A percentile compares a stretch with the other conserved stretches of the same genome.
phyloP scores from a whole-genome alignment of 352 stramenopile species.

The Phytophthora kernoviae region DNA sequence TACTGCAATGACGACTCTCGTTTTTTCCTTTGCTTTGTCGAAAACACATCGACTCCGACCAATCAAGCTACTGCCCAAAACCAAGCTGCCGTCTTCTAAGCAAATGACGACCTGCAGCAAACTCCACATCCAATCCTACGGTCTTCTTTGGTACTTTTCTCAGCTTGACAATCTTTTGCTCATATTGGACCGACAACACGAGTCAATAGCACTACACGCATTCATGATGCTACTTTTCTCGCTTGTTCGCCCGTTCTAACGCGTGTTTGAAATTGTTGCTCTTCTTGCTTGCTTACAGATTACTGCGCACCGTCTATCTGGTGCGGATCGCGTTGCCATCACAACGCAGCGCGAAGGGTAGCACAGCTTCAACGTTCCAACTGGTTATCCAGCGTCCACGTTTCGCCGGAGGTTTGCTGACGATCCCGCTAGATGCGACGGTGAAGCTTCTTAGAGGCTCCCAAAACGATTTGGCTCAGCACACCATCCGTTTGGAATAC shows the following conservation, averaged over 20 bases:
- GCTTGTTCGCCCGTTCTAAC: not conserved
- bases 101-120: conserved; percentile 15
- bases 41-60: conserved; percentile 12
- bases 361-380: not conserved
- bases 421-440: conserved; percentile 6
- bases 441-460: conserved; percentile 8
- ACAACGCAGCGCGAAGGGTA: not conserved
- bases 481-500: conserved; percentile 20
- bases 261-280: too few species aligned
- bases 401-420: conserved; percentile 12
- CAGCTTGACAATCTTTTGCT: not conserved
- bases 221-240: not conserved
- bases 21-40: conserved; percentile 16
- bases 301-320: conserved; percentile 14
- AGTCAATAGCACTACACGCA: not conserved
- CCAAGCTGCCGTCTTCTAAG: not conserved
- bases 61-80: not conserved
- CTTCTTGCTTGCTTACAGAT: conserved; percentile 2
- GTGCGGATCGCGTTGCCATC: not conserved
- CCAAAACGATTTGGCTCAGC: conserved; percentile 5
- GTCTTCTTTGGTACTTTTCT: conserved; percentile 18
- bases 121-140: conserved; percentile 10
- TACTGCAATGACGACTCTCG: not conserved
- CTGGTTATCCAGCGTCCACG: conserved; percentile 13
- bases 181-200: too few species aligned